Evolutionary conservation across 2,329 filamentous ascomycete genomes (phyloP).

Genomic region (Xylaria sp.): DNA sequence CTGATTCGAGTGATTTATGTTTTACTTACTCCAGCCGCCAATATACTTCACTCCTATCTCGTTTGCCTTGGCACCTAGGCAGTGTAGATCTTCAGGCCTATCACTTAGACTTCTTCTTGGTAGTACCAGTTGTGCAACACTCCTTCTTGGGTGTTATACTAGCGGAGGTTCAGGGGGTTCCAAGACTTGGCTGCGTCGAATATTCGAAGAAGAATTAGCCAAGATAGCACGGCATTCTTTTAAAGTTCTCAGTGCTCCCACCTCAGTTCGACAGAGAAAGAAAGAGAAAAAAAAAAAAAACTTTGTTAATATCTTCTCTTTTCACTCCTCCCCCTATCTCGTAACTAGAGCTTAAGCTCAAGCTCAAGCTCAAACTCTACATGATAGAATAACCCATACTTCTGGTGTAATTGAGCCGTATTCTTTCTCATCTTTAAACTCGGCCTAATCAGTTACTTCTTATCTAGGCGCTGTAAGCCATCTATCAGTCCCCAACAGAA

Average conservation of each 20-base stretch:
- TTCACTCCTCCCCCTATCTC: background rate
- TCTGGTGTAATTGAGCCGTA: background rate
- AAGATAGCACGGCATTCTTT: constrained; percentile 38
- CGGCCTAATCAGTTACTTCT: too few relatives aligned
- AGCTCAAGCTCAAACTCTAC: background rate
- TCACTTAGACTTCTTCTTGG: constrained; percentile 24
- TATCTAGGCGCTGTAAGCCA: background rate
- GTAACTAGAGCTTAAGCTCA: background rate
- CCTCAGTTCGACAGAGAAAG: constrained; percentile 7
- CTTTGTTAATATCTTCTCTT: constrained; percentile 11
- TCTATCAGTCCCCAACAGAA: background rate
- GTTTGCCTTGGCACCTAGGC: constrained; percentile 35
- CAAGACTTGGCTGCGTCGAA: constrained; percentile 46
- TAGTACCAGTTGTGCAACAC: constrained; percentile 33
- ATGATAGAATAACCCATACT: background rate
- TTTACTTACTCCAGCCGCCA: constrained; percentile 18
- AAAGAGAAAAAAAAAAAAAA: background rate
- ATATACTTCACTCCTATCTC: constrained; percentile 26
- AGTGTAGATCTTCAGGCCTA: constrained; percentile 33
- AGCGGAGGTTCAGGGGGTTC: constrained; percentile 17
- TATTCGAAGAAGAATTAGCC: constrained; percentile 46
- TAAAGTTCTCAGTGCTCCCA: constrained; percentile 33
- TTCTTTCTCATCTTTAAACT: background rate
- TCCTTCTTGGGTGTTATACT: constrained; percentile 11
- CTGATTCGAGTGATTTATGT: constrained; percentile 9